A percentile compares a stretch with the other conserved stretches of the same genome.
Evolutionary conservation across 768 basidiomycete species (phyloP).

Genomic region (Roridomyces roridus): DNA sequence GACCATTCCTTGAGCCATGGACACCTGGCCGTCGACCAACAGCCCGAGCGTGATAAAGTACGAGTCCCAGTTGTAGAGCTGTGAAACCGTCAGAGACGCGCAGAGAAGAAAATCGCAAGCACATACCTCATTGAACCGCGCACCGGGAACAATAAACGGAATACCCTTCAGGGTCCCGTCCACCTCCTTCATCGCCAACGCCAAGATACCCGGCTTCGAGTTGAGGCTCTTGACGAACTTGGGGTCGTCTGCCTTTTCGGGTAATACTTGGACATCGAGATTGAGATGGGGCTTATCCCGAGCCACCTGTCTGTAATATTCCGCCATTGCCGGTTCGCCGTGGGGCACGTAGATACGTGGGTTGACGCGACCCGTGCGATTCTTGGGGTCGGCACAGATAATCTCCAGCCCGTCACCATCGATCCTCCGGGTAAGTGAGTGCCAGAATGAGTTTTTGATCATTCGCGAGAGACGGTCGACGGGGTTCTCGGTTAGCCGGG

Average conservation of each 20-base stretch:
- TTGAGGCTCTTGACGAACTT: conserved; percentile 92
- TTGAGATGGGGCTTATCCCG: conserved; percentile 92
- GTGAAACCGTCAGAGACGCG: conserved; percentile 8
- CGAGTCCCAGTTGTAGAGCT: conserved; percentile 96
- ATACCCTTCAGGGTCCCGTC: conserved; percentile 89
- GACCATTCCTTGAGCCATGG: conserved; percentile 97
- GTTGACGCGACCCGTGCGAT: conserved; percentile 87
- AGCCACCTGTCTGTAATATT: conserved; percentile 93
- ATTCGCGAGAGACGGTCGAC: conserved; percentile 96
- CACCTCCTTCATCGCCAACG: conserved; percentile 93
- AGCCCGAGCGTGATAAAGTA: conserved; percentile 95
- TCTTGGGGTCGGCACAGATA: conserved; percentile 98
- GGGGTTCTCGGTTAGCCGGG: conserved; percentile 96
- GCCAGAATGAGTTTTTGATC: conserved; percentile 99
- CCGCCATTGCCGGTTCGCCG: conserved; percentile 91
- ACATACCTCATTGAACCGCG: conserved; percentile 89
- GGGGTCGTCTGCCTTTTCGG: conserved; percentile 86
- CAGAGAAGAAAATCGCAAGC: neutral
- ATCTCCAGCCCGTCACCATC: conserved; percentile 97
- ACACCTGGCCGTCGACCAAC: conserved; percentile 91
- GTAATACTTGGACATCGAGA: conserved; percentile 90
- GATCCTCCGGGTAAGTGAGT: conserved; percentile 93
- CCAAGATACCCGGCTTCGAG: conserved; percentile 91
- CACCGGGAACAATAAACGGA: conserved; percentile 97
- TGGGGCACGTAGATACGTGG: conserved; percentile 96